Evolutionary conservation across 257 asterid species (phyloP), one percentile per base, ranked within the genome.

Genomic region (Salvia hispanica): DNA sequence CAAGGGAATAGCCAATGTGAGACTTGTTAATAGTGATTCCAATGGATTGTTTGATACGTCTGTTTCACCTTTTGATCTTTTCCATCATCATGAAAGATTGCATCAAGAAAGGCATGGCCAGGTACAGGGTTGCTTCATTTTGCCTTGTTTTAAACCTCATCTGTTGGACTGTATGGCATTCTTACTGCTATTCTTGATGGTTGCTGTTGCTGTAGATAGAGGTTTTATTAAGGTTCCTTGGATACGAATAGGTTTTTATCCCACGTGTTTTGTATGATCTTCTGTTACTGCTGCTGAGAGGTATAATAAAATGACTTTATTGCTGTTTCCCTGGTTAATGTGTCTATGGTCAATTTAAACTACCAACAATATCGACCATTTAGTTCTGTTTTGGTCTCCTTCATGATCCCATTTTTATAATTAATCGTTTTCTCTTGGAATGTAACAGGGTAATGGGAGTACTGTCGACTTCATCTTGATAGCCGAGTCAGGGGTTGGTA

Each of bases 401-500:
- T 65, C 15, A 9, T 47, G 14, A 21, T 66, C 42, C 36, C 58
- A 52, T 37, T 37, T 37, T 40, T 5, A 1, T 25, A 66, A 33
- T 42, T 51, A 13, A 21, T 67, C 7, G 51, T 51, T 40, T 54
- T 66, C 12, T 69, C 70, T 74, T 67, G 43, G 42, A 58, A 64
- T 68, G 58, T 44, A 42, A 70, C 67, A 87, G 98, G 95, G 72
- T 56, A 78, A 77, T 48, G 82, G 72, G 55, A 80, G 74, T 62
- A 74, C 82, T 12, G 85, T 83, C 59, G 98, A 92, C 78, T 85
- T 92, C 84, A 84, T 89, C 75, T 74, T 89, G 94, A 72, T 92
- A 58, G 81, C 88, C 36, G 84, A 76, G 71, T 63, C 82, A 34
- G 78, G 25, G 62, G 66, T 73, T 54, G 91, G 80, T 64, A 39